Conservation (phyloP, 495 filamentous ascomycete species). For the Penicillium simplicissimum region DNA sequence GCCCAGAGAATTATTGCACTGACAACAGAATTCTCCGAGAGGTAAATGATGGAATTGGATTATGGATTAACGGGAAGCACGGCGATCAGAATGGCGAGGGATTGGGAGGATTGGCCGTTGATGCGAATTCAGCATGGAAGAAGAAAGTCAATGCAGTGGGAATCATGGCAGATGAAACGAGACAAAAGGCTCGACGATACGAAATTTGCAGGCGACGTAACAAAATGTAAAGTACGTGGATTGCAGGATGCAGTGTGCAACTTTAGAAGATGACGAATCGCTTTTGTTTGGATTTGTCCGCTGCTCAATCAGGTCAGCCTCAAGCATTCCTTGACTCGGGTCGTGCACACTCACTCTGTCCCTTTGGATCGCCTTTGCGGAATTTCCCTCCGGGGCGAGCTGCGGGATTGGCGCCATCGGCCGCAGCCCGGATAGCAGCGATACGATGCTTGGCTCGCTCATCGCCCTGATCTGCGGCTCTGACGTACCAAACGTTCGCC, state of each 20-base stretch:
- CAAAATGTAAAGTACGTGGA: neutral
- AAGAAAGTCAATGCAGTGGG: neutral
- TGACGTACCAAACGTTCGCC: slow-evolving; percentile 98
- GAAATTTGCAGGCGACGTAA: neutral
- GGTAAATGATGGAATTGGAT: neutral
- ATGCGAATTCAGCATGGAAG: neutral
- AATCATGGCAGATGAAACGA: neutral
- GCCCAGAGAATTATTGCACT: neutral
- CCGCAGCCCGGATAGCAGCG: slow-evolving; percentile 81
- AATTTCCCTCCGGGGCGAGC: slow-evolving; percentile 17
- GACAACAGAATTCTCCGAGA: neutral
- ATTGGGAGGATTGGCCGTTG: neutral
- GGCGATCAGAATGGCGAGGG: neutral
- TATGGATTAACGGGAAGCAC: neutral
- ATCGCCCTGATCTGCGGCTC: slow-evolving; percentile 90
- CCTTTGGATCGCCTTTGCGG: slow-evolving; percentile 20
- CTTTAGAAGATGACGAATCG: slow-evolving; percentile 37
- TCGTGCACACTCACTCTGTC: slow-evolving; percentile 16
- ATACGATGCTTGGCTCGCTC: slow-evolving; percentile 83
- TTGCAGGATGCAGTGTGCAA: neutral
- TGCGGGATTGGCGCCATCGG: slow-evolving; percentile 64
- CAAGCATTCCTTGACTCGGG: neutral
- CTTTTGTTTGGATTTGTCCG: slow-evolving; percentile 33
- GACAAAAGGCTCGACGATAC: neutral
- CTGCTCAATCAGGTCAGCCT: neutral